These are phyloP conservation scores for Prunus mongolica DNA, from an alignment of 306 rosid species.

Conservation along the genomic window DNA sequence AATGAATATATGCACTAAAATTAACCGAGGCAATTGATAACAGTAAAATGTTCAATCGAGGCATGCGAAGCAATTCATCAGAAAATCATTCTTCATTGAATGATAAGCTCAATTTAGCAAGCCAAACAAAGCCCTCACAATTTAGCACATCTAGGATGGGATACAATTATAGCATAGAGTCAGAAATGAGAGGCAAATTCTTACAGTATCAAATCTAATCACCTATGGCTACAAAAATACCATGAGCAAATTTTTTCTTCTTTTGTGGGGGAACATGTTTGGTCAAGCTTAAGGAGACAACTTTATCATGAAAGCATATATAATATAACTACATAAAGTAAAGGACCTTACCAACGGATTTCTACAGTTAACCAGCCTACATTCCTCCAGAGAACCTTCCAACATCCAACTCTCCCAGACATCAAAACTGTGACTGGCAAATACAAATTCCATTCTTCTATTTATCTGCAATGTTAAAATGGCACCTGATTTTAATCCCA, in stretches of 20 bases:
- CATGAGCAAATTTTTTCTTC: not conserved
- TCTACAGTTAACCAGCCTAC: conserved; percentile 88
- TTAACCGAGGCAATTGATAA: not conserved
- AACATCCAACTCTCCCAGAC: conserved; percentile 96
- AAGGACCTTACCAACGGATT: conserved; percentile 61
- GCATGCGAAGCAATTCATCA: not conserved
- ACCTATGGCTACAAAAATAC: not conserved
- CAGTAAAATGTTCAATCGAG: not conserved
- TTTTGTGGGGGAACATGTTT: too few relatives aligned
- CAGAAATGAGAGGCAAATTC: not conserved
- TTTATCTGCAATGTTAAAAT: conserved; percentile 63
- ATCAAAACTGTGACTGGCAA: conserved; percentile 98
- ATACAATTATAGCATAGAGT: not conserved
- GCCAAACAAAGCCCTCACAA: not conserved
- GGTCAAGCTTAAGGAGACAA: too few relatives aligned
- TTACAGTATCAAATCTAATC: not conserved
- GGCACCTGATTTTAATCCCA: conserved; percentile 5
- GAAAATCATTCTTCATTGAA: not conserved
- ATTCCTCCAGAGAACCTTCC: conserved; percentile 83
- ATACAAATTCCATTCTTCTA: conserved; percentile 88
- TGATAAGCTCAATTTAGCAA: not conserved
- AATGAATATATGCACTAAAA: not conserved
- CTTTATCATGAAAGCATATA: not conserved
- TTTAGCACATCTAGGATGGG: not conserved
- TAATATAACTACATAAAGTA: conserved; percentile 4